A percentile compares a stretch with the other conserved stretches of the same genome.
phyloP scores from a whole-genome alignment of 106 monocot genomes.

The Dendrobium nobile region DNA sequence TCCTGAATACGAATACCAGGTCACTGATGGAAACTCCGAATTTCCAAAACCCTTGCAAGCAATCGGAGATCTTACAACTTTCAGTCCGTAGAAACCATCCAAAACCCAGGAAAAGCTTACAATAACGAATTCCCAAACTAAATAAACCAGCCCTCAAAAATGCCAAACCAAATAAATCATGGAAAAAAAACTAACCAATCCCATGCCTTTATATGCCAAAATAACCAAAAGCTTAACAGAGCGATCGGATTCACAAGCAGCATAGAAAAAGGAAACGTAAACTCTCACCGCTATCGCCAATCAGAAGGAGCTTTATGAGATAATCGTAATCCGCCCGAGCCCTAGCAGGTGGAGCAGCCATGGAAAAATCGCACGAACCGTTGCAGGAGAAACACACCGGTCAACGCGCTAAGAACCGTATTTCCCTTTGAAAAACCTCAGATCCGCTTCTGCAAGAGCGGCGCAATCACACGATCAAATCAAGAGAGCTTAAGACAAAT shows the following conservation, averaged over 20 bases:
- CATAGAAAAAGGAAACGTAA: neutral
- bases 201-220: neutral
- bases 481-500: neutral
- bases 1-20: neutral
- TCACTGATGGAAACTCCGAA: neutral
- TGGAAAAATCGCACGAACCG: slow-evolving; percentile 4
- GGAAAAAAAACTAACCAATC: neutral
- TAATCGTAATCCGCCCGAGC: slow-evolving; percentile 54
- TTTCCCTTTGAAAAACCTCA: slow-evolving; percentile 1
- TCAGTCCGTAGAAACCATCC: neutral
- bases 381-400: neutral
- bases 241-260: neutral
- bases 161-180: neutral
- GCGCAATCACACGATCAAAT: neutral
- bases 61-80: neutral
- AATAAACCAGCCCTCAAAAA: neutral
- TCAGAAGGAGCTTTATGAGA: slow-evolving; percentile 49
- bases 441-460: neutral
- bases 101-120: neutral
- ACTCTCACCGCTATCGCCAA: slow-evolving; percentile 50
- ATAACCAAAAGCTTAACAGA: neutral
- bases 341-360: slow-evolving; percentile 45
- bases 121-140: neutral
- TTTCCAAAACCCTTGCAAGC: neutral
- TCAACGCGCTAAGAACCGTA: neutral